Base-by-base conservation (phyloP, 2,329 filamentous ascomycete species). In the Xylariaceae sp. region DNA sequence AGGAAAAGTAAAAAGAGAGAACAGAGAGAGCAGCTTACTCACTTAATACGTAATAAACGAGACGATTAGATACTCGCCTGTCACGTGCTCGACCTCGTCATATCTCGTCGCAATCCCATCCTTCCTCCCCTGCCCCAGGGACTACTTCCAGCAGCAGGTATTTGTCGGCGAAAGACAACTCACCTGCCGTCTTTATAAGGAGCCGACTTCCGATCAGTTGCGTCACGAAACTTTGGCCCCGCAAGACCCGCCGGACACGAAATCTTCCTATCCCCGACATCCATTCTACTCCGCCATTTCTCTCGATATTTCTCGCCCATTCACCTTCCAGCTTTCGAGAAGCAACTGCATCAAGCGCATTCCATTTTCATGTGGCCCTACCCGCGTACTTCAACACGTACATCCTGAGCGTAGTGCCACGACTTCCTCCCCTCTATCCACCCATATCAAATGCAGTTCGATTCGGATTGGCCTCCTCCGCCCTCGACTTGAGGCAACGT, bases 401-500 rank as follows among this genome's bases (percentile, higher is more conserved):
- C 52, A 37, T 18, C 39, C 49, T 30, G 60, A 54, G 53, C 23
- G 52, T 49, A 17, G 51, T 37, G 35, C 37, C 55, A 51, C 54
- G 55, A 55, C 51, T 57, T 47, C 58, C 34, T 52, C 47, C 39
- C 44, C 51, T 47, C 37, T 55, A 56, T 34, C 53, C 57, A 10
- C 61, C 60, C 57, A 57, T 60, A 62, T 68, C 68, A 67, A 51
- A 77, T 77, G 75, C 72, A 65, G 68, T 68, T 67, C 64, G 55
- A 67, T 67, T 69, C 69, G 63, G 69, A 65, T 66, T 70, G 73
- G 69, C 74, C 73, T 74, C 72, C 74, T 75, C 75, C 73, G 74
- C 73, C 74, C 75, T 76, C 74, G 69, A 62, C 62, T 64, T 66
- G 75, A 76, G 75, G 74, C 72, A 73, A 72, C 71, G 69, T 69